A percentile compares a stretch with the other conserved stretches of the same genome.
phyloP scores from a whole-genome alignment of 768 basidiomycete species.

The Suillus brevipes region DNA sequence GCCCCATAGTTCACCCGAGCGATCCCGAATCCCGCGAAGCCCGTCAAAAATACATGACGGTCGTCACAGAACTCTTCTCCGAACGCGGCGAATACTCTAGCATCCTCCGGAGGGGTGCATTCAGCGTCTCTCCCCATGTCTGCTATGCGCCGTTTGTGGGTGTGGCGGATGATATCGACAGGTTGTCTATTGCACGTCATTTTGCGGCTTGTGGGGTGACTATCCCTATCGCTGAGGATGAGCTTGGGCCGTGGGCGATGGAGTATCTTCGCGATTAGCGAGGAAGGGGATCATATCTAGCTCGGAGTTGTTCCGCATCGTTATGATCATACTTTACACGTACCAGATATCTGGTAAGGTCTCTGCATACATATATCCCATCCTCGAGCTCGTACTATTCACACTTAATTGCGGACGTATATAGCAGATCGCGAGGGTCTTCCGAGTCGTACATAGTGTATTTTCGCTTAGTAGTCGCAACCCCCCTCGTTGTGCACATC shows the following conservation, averaged over 20 bases:
- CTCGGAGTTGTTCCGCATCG: background rate
- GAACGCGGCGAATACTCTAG: slow-evolving; percentile 41
- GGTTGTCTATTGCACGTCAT: slow-evolving; percentile 39
- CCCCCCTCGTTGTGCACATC: background rate
- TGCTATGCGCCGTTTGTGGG: slow-evolving; percentile 34
- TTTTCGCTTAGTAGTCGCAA: slow-evolving; percentile 5
- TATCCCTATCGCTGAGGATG: slow-evolving; percentile 33
- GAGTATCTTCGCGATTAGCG: slow-evolving; percentile 29
- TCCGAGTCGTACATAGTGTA: slow-evolving; percentile 6
- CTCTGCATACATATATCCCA: slow-evolving; percentile 15
- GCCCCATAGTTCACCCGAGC: slow-evolving; percentile 36
- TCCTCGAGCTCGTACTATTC: slow-evolving; percentile 8
- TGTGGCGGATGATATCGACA: slow-evolving; percentile 28
- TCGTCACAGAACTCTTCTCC: slow-evolving; percentile 43
- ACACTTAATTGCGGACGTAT: slow-evolving; percentile 15
- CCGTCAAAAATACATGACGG: slow-evolving; percentile 41
- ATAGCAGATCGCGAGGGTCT: slow-evolving; percentile 14
- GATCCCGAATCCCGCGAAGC: slow-evolving; percentile 35
- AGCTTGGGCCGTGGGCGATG: slow-evolving; percentile 41
- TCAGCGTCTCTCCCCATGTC: slow-evolving; percentile 36
- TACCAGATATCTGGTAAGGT: slow-evolving; percentile 27
- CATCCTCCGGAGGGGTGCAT: slow-evolving; percentile 34
- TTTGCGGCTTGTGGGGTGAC: slow-evolving; percentile 45
- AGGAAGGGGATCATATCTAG: background rate
- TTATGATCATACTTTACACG: slow-evolving; percentile 13